Evolutionary conservation across 495 filamentous ascomycete species (phyloP), one percentile per base, ranked within the genome.

Genomic region (Clavariopsis aquatica): DNA sequence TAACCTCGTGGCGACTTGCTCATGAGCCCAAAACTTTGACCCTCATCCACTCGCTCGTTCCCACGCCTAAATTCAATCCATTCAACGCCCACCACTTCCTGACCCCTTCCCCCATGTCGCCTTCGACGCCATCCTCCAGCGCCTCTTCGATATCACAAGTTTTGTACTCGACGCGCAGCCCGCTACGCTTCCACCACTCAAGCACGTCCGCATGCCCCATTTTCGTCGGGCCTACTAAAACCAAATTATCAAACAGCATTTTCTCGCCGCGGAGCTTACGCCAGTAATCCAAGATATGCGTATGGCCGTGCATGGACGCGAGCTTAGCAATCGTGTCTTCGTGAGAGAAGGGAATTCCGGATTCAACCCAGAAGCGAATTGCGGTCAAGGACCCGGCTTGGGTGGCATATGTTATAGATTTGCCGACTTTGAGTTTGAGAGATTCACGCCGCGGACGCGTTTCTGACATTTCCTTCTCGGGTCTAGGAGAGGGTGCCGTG

Each of bases 71-170:
- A 70, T 95, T 95, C 57, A 96, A 76, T 1, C 93, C 92, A 72
- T 96, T 95, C 66, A 81, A 79, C n/a, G 89, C 86, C 93, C 93
- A 97, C 93, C 93, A 97, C 60, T 79, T 78, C 55, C 88, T 82
- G 13, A 95, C 91, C 47, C 83, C 83, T 46, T 82, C 81, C 65
- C 57, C 83, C 76, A 31, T 68, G 19, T 71, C 64, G 2, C 47
- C 79, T 77, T 68, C 81, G 75, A 62, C 87, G 81, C 4, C 89
- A 71, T 96, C 92, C 73, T 97, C 93, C 59, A 97, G 78, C 10
- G 93, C 92, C 76, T 96, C 93, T 73, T 96, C 92, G 65, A 97
- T 91, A 78, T 96, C 91, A 67, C 92, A 96, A 9, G 92, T 95
- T 77, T 93, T 93, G 73, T 96, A 97, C 75, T 96, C 91, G 13